Base-by-base conservation (phyloP, 805 yeast species). In the Ogataea philodendri region DNA sequence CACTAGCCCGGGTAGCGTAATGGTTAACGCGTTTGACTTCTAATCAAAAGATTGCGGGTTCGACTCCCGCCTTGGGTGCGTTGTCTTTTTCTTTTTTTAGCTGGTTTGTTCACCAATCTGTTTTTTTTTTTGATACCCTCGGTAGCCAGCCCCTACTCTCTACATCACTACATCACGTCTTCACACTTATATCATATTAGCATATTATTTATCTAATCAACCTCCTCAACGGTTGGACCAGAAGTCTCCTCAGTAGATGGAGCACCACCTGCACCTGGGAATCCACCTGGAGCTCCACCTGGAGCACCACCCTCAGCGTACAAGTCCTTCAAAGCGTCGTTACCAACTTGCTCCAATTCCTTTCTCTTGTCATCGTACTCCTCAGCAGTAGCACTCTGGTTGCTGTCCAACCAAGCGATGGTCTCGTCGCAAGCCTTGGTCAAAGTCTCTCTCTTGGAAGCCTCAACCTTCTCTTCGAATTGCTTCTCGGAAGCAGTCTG, bases 271-370 rank as follows among this genome's bases (percentile, higher is more conserved):
- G 39, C 39, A 54, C 65, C 65, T 45, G 62, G 61, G 59, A 54
- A 55, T 33, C 52, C 51, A 40, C 55, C 55, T 46, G 57, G 50
- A 44, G 45, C 30, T 50, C 67, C 74, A 54, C 81, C 86, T 56
- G 86, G 85, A 54, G 81, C 81, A 64, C 87, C 95, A 63, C 88
- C 95, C 51, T 81, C 87, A 66, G 84, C 93, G 78, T 90, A 90
- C 74, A 93, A 86, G 76, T 89, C 88, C 66, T 86, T 78, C 87
- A 89, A 83, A 70, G 89, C 85, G 66, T 97, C 97, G 77, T 89
- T 89, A 54, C 95, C 94, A 66, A 81, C 77, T 54, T 78, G 83
- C 75, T 90, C 97, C 61, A 89, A 81, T 70, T 89, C 97, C 81
- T 89, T 89, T 75, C 87, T 94, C 74, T 78, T 83, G 70, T 86